Percentiles rank a stretch among this genome's conserved stretches.
Evolutionary conservation across 768 basidiomycete species (phyloP).

Genomic region (Rhizopogon vesiculosus): DNA sequence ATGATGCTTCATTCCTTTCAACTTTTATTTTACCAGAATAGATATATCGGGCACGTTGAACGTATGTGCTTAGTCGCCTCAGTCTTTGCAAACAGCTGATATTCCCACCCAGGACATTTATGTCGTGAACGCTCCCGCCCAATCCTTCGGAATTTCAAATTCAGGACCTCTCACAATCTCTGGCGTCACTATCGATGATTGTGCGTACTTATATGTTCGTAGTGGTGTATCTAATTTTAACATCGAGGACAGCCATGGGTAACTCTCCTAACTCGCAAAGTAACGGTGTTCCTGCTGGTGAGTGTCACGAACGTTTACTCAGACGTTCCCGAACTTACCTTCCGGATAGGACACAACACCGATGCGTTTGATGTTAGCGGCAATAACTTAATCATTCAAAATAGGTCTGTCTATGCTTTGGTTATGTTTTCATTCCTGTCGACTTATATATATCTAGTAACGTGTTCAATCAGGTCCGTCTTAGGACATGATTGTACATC

Average conservation of each 20-base stretch:
- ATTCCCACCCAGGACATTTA: conserved; percentile 25
- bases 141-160: conserved; percentile 26
- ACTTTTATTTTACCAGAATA: conserved; percentile 22
- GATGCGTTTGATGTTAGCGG: conserved; percentile 45
- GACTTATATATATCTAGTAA: conserved; percentile 4
- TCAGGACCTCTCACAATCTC: conserved; percentile 35
- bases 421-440: not conserved
- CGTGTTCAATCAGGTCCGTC: conserved; percentile 20
- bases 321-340: not conserved
- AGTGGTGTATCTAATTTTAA: not conserved
- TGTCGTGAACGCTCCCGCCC: conserved; percentile 37
- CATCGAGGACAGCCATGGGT: conserved; percentile 39
- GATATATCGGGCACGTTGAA: conserved; percentile 35
- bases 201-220: conserved; percentile 28
- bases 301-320: not conserved
- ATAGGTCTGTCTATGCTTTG: conserved; percentile 9
- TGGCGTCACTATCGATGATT: conserved; percentile 48
- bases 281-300: conserved; percentile 43
- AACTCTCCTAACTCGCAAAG: conserved; percentile 48
- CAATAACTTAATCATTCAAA: conserved; percentile 29
- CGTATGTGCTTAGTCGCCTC: conserved; percentile 14
- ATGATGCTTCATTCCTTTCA: not conserved
- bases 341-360: conserved; percentile 38
- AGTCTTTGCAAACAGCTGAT: not conserved
- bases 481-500: not conserved